Evolutionary conservation across 345 rosid species (phyloP), one percentile per base, ranked within the genome.

Genomic region (Litchi chinensis): DNA sequence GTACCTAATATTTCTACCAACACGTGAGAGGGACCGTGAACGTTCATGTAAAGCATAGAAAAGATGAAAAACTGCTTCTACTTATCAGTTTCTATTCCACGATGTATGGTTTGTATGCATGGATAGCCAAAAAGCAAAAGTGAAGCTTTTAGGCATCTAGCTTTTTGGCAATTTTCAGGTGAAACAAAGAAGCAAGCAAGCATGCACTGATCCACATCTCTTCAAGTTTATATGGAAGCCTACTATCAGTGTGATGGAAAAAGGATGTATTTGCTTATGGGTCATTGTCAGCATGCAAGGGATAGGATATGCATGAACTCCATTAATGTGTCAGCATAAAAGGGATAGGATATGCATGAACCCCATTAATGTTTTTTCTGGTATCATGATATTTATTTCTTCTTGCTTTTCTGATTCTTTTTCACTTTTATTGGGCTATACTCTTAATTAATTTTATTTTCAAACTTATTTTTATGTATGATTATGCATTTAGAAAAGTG

Each of bases 21-120:
- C 15, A 41, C 73, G 40, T 18, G 52, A 11, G 80, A 60, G n/a
- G 80, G 80, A 70, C 76, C 79, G 63, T 40, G 68, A 54, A 64
- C 66, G 46, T 56, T 72, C 32, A 15, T 11, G 18, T 54, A 56
- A 72, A 72, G 44, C 44, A 28, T 37, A 13, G 15, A 54, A 72
- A 72, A 56, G 64, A 71, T 71, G 13, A 54, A 32, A 68, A 54
- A 18, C 22, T 60, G 65, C 59, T 70, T 70, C 37, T 46, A 10
- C n/a, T 69, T 44, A 70, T 48, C 73, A 11, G 28, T 12, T 46
- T 48, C 28, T 48, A 12, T 56, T 28, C 16, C 40, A 24, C 8
- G 60, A 70, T 71, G 56, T 71, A 28, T 71, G 63, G 44, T 50
- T 71, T 50, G 10, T 26, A 13, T 52, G 63, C 21, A 4, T 32